These are phyloP conservation scores for Blakeslea trispora DNA, from an alignment of 371 early-diverging fungal species.

Conservation along the genomic window DNA sequence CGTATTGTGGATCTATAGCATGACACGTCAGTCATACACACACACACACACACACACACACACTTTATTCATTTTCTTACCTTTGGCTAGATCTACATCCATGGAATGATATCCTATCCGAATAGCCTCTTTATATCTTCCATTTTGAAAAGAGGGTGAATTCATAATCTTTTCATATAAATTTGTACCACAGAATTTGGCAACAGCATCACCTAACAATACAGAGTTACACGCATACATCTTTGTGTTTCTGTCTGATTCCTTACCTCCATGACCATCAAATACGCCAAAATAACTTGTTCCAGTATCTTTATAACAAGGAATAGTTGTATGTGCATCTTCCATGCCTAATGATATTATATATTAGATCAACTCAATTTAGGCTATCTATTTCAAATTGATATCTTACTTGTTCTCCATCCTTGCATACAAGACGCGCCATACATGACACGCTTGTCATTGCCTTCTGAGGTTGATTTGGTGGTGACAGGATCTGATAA, in stretches of 20 bases:
- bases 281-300: constrained; percentile 89
- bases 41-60: no score
- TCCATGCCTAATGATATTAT: constrained; percentile 97
- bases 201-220: constrained; percentile 63
- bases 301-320: constrained; percentile 53
- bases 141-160: constrained; percentile 59
- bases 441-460: constrained; percentile 77
- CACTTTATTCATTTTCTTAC: no score
- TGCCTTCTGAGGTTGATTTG: constrained; percentile 75
- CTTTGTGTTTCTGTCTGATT: no score
- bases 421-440: constrained; percentile 96
- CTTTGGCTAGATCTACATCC: constrained; percentile 74
- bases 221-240: constrained; percentile 7
- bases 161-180: constrained; percentile 70
- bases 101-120: constrained; percentile 77
- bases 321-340: constrained; percentile 88
- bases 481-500: constrained; percentile 89
- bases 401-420: constrained; percentile 87
- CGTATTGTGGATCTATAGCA: constrained; percentile 64
- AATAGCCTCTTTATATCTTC: constrained; percentile 73
- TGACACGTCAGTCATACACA: no score
- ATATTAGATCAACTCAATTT: constrained; percentile 7
- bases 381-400: background rate
- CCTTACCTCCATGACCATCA: constrained; percentile 90
- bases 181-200: constrained; percentile 77